These are phyloP conservation scores for Vitis amurensis DNA, from an alignment of 164 flowering plant genomes.

Conservation along the genomic window DNA sequence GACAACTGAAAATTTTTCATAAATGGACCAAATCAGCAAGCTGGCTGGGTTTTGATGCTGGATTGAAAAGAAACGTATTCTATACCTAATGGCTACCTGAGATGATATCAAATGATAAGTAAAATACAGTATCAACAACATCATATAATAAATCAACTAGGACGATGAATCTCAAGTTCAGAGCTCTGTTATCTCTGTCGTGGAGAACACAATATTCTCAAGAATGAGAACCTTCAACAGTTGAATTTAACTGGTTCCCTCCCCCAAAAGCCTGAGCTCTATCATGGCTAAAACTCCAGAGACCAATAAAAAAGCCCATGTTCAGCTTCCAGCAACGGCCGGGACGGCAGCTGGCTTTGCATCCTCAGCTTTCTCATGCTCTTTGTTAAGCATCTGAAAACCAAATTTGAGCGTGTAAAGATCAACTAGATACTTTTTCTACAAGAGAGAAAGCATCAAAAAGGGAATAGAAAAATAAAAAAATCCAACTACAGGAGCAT, in stretches of 20 bases:
- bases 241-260: background rate
- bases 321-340: slow-evolving; percentile 53
- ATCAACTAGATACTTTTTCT: too few species aligned
- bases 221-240: background rate
- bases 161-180: background rate
- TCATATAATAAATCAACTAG: background rate
- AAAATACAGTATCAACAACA: background rate
- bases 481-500: background rate
- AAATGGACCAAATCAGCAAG: too few species aligned
- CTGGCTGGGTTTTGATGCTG: too few species aligned
- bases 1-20: too few species aligned
- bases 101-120: background rate
- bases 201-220: slow-evolving; percentile 8
- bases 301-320: background rate
- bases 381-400: slow-evolving; percentile 88
- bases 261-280: too few species aligned
- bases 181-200: background rate
- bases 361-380: slow-evolving; percentile 93
- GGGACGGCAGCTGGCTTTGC: slow-evolving; percentile 69
- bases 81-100: background rate
- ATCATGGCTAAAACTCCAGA: too few species aligned
- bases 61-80: background rate
- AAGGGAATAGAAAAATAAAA: background rate
- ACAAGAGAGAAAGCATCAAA: too few species aligned
- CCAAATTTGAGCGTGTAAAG: background rate